phyloP scores from a whole-genome alignment of 306 rosid genomes.

The Ammopiptanthus mongolicus region DNA sequence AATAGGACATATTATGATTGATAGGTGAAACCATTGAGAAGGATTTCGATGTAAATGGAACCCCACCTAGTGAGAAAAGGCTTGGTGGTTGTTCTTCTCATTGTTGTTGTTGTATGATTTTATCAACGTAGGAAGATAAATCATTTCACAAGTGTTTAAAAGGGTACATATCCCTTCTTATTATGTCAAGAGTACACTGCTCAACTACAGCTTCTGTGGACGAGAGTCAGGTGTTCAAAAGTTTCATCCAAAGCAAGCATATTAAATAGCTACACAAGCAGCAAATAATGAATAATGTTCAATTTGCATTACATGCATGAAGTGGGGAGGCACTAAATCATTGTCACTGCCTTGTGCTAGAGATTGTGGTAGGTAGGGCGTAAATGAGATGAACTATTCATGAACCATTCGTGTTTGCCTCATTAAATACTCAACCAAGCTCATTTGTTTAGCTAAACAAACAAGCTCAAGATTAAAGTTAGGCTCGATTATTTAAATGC shows the following conservation, averaged over 20 bases:
- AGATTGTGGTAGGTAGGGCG: background rate
- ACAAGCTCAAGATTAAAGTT: too few species aligned
- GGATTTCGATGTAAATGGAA: too few species aligned
- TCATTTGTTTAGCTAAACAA: too few species aligned
- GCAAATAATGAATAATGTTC: background rate
- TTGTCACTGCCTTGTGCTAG: background rate
- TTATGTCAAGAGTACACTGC: background rate
- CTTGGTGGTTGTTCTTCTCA: too few species aligned
- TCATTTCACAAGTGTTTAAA: background rate
- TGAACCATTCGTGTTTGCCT: too few species aligned
- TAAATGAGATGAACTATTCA: too few species aligned
- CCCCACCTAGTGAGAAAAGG: too few species aligned
- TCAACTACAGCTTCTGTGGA: background rate
- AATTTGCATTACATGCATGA: background rate
- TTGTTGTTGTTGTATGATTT: too few species aligned
- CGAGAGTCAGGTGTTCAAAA: background rate
- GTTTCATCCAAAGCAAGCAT: background rate
- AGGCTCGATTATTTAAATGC: too few species aligned
- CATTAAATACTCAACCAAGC: too few species aligned
- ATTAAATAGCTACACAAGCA: background rate
- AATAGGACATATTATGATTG: background rate
- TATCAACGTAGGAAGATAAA: background rate
- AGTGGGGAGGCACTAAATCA: background rate
- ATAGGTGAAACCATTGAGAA: too few species aligned
- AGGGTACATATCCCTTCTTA: background rate